A percentile compares a stretch with the other conserved stretches of the same genome.
phyloP scores from a whole-genome alignment of 2,329 filamentous ascomycete species.

The Parascedosporium putredinis region DNA sequence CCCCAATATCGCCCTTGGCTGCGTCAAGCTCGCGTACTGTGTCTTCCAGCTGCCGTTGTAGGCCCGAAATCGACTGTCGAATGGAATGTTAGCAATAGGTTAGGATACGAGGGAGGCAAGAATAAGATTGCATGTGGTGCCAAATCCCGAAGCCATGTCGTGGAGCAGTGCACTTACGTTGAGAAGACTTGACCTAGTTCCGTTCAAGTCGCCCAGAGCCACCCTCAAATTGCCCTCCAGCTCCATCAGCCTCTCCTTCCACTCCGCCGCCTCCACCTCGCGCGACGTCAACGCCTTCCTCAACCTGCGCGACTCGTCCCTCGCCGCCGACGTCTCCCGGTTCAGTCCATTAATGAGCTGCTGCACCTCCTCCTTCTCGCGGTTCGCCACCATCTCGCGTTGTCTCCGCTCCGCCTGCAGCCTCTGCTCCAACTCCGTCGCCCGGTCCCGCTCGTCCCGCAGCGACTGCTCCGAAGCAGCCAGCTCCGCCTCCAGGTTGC shows the following conservation, averaged over 20 bases:
- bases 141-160: background rate
- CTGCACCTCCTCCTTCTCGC: constrained; percentile 92
- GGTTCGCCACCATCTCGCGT: constrained; percentile 72
- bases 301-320: constrained; percentile 75
- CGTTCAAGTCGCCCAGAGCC: constrained; percentile 77
- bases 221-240: constrained; percentile 82
- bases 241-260: constrained; percentile 84
- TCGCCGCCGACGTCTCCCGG: constrained; percentile 65
- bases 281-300: constrained; percentile 73
- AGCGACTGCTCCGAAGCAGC: constrained; percentile 68
- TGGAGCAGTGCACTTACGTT: constrained; percentile 41
- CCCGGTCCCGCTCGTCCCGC: constrained; percentile 74
- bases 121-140: background rate
- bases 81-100: background rate
- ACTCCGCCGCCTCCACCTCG: constrained; percentile 80
- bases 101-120: background rate
- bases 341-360: constrained; percentile 90
- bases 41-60: constrained; percentile 79
- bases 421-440: constrained; percentile 61
- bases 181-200: constrained; percentile 74
- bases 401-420: constrained; percentile 74
- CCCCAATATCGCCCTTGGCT: constrained; percentile 66
- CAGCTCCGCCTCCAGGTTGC: constrained; percentile 76
- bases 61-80: constrained; percentile 70
- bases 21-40: constrained; percentile 74